phyloP scores from a whole-genome alignment of 805 yeast genomes.

The Metschnikowia santaceciliae region DNA sequence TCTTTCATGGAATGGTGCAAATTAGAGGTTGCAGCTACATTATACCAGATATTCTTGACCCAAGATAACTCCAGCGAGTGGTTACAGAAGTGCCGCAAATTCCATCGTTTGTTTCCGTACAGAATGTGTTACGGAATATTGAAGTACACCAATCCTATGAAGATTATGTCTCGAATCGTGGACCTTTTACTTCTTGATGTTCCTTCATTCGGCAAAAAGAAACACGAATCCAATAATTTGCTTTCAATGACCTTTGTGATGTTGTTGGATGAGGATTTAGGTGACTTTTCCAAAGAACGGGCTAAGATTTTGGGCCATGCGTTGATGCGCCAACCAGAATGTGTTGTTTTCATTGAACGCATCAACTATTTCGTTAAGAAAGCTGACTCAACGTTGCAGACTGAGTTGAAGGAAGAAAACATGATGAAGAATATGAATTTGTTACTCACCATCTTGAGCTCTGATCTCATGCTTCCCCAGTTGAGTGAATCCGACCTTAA shows the following conservation, averaged over 20 bases:
- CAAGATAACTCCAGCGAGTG: conserved; percentile 78
- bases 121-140: conserved; percentile 69
- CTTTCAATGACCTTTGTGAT: conserved; percentile 73
- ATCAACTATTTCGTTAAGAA: conserved; percentile 47
- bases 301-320: conserved; percentile 42
- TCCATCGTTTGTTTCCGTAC: conserved; percentile 82
- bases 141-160: conserved; percentile 82
- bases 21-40: conserved; percentile 77
- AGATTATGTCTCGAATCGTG: conserved; percentile 71
- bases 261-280: conserved; percentile 70
- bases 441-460: conserved; percentile 49
- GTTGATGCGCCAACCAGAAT: conserved; percentile 35
- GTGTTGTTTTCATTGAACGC: conserved; percentile 24
- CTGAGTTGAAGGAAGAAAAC: conserved; percentile 56
- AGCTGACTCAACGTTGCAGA: conserved; percentile 42
- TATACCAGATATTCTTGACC: conserved; percentile 76
- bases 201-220: conserved; percentile 26
- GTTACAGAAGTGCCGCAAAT: conserved; percentile 61
- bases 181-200: conserved; percentile 66
- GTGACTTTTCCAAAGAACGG: conserved; percentile 48
- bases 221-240: conserved; percentile 31
- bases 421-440: conserved; percentile 61
- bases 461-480: conserved; percentile 21
- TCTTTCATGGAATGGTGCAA: conserved; percentile 79
- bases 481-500: conserved; percentile 10